Evolutionary conservation across 1,284 basidiomycete genomes (phyloP).

Genomic region (Coniferiporia sulphurascens): DNA sequence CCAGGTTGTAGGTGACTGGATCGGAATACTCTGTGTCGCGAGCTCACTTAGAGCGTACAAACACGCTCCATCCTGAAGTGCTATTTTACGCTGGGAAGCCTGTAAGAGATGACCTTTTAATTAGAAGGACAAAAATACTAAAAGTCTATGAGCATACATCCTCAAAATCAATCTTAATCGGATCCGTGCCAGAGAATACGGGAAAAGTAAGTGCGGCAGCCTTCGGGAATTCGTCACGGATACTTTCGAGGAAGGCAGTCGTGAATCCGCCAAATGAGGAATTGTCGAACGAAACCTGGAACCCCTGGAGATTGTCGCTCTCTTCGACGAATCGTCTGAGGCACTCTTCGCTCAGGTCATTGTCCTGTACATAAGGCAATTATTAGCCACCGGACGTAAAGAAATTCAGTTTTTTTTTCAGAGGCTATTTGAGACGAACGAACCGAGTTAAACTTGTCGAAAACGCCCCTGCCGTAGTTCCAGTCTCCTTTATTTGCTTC

Average conservation of each 20-base stretch:
- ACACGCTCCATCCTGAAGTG: slow-evolving; percentile 58
- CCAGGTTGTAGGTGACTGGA: slow-evolving; percentile 46
- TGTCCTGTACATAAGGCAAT: slow-evolving; percentile 35
- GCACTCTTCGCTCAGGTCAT: slow-evolving; percentile 57
- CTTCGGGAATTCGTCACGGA: slow-evolving; percentile 64
- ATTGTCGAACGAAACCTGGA: slow-evolving; percentile 63
- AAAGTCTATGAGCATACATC: slow-evolving; percentile 33
- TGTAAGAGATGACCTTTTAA: slow-evolving; percentile 20
- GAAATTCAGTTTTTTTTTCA: neutral
- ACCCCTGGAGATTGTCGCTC: slow-evolving; percentile 68
- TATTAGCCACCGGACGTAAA: too few species aligned
- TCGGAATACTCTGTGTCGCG: slow-evolving; percentile 50
- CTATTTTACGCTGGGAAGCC: slow-evolving; percentile 31
- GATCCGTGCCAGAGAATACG: slow-evolving; percentile 44
- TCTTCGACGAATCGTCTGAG: slow-evolving; percentile 67
- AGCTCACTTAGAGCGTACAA: slow-evolving; percentile 49
- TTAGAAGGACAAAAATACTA: slow-evolving; percentile 10
- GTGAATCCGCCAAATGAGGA: slow-evolving; percentile 61
- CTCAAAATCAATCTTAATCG: slow-evolving; percentile 32
- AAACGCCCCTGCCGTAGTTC: slow-evolving; percentile 46
- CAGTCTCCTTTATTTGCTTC: slow-evolving; percentile 52
- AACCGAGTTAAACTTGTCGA: slow-evolving; percentile 53
- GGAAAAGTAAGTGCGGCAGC: slow-evolving; percentile 51
- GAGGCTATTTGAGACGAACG: slow-evolving; percentile 10
- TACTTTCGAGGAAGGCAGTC: slow-evolving; percentile 46